A percentile compares a stretch with the other conserved stretches of the same genome.
Evolutionary conservation across 1,284 basidiomycete species (phyloP).

Genomic region (Somion occarium): DNA sequence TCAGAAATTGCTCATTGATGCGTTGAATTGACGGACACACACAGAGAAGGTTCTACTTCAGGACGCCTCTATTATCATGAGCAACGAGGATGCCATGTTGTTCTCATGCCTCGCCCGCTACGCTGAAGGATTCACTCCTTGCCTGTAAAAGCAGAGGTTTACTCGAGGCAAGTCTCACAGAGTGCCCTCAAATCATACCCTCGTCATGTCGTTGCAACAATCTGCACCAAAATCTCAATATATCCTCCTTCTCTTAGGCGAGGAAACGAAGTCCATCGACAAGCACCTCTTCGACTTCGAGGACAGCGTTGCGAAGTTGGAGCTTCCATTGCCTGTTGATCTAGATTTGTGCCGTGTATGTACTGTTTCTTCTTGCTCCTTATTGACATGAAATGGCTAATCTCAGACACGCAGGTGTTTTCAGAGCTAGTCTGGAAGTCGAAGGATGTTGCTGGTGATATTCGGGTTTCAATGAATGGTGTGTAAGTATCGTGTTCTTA

Average conservation of each 20-base stretch:
- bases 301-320: background rate
- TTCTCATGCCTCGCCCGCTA: too few relatives aligned
- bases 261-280: background rate
- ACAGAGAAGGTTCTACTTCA: too few relatives aligned
- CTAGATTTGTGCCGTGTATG: background rate
- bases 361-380: background rate
- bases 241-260: background rate
- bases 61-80: too few relatives aligned
- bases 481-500: background rate
- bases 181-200: too few relatives aligned
- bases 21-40: too few relatives aligned
- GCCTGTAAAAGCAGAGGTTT: too few relatives aligned
- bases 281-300: background rate
- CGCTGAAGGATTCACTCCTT: too few relatives aligned
- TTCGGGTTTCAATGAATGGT: background rate
- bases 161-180: too few relatives aligned
- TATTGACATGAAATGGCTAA: background rate
- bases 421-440: background rate
- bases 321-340: background rate
- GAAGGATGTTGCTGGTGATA: background rate
- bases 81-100: too few relatives aligned
- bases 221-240: background rate
- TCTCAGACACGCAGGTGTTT: background rate
- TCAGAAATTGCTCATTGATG: too few relatives aligned
- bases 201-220: too few relatives aligned